Percentiles rank a stretch among this genome's conserved stretches.
Conservation (phyloP, 805 yeast species). For the Saccharomycopsis schoenii region DNA sequence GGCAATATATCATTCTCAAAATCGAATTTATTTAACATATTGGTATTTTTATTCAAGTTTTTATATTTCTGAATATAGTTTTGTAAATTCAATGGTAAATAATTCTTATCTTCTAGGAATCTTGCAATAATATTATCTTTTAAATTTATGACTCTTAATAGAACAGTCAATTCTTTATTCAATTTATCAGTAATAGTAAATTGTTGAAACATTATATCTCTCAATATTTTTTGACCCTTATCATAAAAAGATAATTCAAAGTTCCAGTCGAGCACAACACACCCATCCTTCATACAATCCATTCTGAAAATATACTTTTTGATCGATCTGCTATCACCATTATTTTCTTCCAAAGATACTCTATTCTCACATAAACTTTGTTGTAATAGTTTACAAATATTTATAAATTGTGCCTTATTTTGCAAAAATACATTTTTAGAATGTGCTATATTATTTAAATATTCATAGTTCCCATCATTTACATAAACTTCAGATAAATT, state of each 20-base stretch:
- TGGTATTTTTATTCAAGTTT: background rate
- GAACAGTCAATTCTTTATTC: background rate
- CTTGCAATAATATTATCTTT: constrained; percentile 6
- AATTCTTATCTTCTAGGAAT: background rate
- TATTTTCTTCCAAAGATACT: background rate
- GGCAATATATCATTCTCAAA: background rate
- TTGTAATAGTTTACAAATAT: background rate
- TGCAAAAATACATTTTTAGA: background rate
- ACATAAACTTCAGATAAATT: background rate
- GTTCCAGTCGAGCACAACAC: background rate
- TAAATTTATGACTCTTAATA: constrained; percentile 1
- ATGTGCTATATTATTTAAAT: background rate
- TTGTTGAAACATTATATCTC: constrained; percentile 1
- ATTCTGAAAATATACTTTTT: background rate
- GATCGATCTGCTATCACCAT: background rate
- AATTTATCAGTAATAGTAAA: constrained; percentile 1
- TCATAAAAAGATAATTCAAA: background rate
- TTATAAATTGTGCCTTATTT: background rate
- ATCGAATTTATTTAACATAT: constrained; percentile 1
- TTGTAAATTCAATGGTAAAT: background rate
- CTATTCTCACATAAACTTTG: background rate
- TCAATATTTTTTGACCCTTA: constrained; percentile 16
- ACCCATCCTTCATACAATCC: background rate
- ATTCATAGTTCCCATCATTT: background rate
- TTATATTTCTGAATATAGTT: background rate